These are phyloP conservation scores for Cyphellophora attinorum DNA, from an alignment of 2,329 filamentous ascomycete species.

Conservation along the genomic window DNA sequence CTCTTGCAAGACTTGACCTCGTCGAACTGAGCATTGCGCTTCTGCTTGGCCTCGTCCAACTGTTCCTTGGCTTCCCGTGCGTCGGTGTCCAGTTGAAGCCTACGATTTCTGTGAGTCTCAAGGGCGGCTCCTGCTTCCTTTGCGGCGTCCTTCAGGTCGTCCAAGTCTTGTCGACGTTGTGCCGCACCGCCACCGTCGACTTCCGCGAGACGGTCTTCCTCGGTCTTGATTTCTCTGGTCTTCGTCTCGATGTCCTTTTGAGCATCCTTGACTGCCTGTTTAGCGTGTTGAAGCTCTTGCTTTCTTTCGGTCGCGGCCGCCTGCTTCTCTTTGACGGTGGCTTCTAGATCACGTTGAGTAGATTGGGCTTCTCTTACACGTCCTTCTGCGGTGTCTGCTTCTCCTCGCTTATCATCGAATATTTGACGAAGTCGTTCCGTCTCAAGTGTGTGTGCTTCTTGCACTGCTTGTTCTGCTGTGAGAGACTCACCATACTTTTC, in stretches of 20 bases:
- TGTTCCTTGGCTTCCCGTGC: conserved; percentile 22
- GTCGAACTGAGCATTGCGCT: conserved; percentile 33
- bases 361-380: conserved; percentile 33
- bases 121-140: conserved; percentile 34
- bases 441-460: too few relatives aligned
- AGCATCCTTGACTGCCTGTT: conserved; percentile 41
- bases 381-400: conserved; percentile 27
- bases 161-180: conserved; percentile 50
- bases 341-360: conserved; percentile 31
- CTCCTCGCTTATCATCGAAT: conserved; percentile 26
- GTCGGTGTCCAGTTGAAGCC: conserved; percentile 25
- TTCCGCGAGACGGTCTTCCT: conserved; percentile 50
- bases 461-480: conserved; percentile 23
- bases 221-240: conserved; percentile 36
- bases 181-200: conserved; percentile 61
- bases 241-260: conserved; percentile 32
- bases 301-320: conserved; percentile 8
- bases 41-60: conserved; percentile 6
- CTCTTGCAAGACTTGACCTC: conserved; percentile 47
- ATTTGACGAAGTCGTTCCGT: conserved; percentile 40
- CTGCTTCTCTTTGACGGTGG: conserved; percentile 20
- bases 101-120: conserved; percentile 30
- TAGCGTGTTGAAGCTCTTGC: conserved; percentile 2
- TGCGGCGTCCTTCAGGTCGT: conserved; percentile 45
- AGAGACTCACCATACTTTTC: conserved; percentile 21